These are phyloP conservation scores for Botrytis byssoidea DNA, from an alignment of 2,329 filamentous ascomycete genomes.

Conservation along the genomic window DNA sequence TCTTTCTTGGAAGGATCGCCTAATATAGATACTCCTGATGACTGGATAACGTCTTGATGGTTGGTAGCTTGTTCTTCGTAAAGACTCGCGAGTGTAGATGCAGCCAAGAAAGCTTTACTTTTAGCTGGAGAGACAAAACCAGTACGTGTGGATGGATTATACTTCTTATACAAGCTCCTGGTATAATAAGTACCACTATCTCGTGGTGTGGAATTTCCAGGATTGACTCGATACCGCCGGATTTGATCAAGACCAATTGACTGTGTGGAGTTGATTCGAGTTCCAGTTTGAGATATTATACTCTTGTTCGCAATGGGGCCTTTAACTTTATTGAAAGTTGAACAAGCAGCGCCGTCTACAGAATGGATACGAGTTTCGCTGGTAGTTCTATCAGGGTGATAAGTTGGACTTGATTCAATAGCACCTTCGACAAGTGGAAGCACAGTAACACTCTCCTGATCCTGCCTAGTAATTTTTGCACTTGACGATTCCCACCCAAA, in stretches of 20 bases:
- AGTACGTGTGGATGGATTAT: conserved; percentile 8
- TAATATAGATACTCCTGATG: neutral
- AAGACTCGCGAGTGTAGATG: conserved; percentile 20
- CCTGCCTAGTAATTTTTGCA: neutral
- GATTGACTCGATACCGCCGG: conserved; percentile 26
- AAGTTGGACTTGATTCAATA: neutral
- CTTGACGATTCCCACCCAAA: conserved; percentile 30
- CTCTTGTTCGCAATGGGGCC: conserved; percentile 10
- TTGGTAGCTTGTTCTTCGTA: conserved; percentile 5
- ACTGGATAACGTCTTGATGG: neutral
- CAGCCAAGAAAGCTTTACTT: conserved; percentile 19
- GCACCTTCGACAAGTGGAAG: neutral
- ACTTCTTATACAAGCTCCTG: conserved; percentile 27
- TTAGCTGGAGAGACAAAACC: neutral
- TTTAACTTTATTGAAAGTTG: conserved; percentile 21
- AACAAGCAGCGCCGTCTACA: conserved; percentile 29
- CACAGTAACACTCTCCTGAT: neutral
- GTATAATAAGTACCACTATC: conserved; percentile 26
- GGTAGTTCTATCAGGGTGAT: neutral
- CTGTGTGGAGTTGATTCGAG: neutral
- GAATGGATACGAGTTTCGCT: conserved; percentile 10
- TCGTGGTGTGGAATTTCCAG: neutral
- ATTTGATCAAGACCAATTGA: conserved; percentile 19
- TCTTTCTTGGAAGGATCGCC: conserved; percentile 6
- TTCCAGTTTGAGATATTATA: neutral